Conservation (phyloP, 2,329 filamentous ascomycete genomes). For the Cladosporium sp. region DNA sequence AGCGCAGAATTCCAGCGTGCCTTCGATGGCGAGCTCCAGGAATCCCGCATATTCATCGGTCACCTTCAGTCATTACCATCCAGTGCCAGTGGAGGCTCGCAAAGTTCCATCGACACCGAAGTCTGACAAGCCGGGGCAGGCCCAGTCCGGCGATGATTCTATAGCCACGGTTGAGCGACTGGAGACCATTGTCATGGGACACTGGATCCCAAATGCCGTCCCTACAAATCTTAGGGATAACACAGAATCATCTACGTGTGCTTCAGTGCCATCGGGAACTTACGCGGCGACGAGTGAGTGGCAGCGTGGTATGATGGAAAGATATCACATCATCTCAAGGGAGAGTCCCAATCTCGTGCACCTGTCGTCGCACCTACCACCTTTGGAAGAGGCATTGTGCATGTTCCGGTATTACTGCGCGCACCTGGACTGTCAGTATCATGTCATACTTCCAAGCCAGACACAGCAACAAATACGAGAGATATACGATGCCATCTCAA, state of each 20-base stretch:
- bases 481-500: neutral
- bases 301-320: no score
- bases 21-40: no score
- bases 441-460: neutral
- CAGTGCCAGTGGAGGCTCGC: no score
- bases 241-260: no score
- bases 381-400: neutral
- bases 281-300: no score
- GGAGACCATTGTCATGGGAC: slow-evolving; percentile 4
- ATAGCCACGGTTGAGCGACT: slow-evolving; percentile 1
- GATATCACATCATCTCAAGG: neutral
- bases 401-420: slow-evolving; percentile 4
- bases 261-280: no score
- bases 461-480: neutral
- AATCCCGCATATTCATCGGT: no score
- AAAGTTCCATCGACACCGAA: no score
- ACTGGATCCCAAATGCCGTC: slow-evolving; percentile 5
- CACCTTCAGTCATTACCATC: no score
- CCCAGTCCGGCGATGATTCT: neutral
- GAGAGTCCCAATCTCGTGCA: neutral
- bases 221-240: neutral
- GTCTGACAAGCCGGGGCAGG: neutral
- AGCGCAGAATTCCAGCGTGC: no score
- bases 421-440: slow-evolving; percentile 1
- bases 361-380: neutral